These are phyloP conservation scores for Pyrus communis DNA, from an alignment of 306 rosid species.

Conservation along the genomic window DNA sequence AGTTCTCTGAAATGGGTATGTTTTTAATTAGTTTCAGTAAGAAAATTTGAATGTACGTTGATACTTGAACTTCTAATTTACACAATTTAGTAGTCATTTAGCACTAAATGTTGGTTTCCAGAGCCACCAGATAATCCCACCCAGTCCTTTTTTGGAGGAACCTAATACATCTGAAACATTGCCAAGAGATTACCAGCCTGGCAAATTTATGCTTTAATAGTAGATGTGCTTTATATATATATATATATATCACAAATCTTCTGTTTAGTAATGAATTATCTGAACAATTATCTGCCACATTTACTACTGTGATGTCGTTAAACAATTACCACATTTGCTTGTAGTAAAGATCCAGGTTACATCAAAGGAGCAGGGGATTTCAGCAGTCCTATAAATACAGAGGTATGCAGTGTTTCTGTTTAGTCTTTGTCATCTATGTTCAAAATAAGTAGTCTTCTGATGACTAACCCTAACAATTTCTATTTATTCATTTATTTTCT, in stretches of 20 bases:
- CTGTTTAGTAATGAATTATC: background rate
- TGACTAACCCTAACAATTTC: too few relatives aligned
- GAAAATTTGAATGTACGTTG: background rate
- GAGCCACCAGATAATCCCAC: background rate
- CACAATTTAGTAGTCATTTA: background rate
- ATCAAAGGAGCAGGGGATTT: constrained; percentile 59
- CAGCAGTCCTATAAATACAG: constrained; percentile 43
- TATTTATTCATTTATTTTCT: too few relatives aligned
- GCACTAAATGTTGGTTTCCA: background rate
- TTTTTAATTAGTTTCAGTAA: background rate
- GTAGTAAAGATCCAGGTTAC: constrained; percentile 90
- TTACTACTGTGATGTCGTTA: background rate
- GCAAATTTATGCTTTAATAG: background rate
- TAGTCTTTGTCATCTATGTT: background rate
- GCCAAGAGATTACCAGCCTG: background rate
- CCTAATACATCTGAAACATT: background rate
- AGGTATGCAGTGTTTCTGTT: constrained; percentile 34
- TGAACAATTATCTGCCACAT: too few relatives aligned
- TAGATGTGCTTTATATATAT: background rate
- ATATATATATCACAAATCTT: background rate
- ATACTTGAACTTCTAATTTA: background rate
- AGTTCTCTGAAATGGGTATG: background rate
- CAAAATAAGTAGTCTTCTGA: constrained; percentile 3
- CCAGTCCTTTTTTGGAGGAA: background rate
- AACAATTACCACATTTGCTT: constrained; percentile 19